phyloP scores from a whole-genome alignment of 768 basidiomycete genomes.

The Pleurotus tuber-regium region DNA sequence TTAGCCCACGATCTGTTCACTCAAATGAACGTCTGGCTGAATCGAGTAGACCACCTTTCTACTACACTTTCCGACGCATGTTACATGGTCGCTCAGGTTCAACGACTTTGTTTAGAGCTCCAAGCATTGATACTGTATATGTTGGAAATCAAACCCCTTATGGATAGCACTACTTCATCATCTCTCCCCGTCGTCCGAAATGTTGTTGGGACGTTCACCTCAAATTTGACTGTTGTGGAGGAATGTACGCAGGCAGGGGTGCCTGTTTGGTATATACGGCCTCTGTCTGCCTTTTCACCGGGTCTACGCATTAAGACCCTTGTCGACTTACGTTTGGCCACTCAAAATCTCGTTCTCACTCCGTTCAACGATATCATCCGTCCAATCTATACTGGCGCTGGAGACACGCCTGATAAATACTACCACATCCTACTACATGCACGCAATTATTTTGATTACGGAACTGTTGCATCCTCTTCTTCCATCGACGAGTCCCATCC shows the following conservation, averaged over 20 bases:
- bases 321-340: neutral
- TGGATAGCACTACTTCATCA: neutral
- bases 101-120: neutral
- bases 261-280: slow-evolving; percentile 20
- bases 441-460: neutral
- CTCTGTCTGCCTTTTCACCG: neutral
- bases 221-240: slow-evolving; percentile 5
- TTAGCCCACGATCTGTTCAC: neutral
- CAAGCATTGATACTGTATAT: neutral
- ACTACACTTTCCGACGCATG: neutral
- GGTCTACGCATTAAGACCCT: slow-evolving; percentile 4
- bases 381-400: neutral
- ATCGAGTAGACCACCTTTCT: neutral
- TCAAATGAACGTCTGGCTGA: neutral
- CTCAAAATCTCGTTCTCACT: neutral
- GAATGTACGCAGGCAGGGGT: slow-evolving; percentile 14
- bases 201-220: slow-evolving; percentile 16
- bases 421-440: too few relatives aligned
- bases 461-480: too few relatives aligned
- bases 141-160: neutral
- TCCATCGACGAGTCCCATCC: neutral
- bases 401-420: neutral
- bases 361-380: neutral
- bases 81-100: neutral
- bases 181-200: neutral